Evolutionary conservation across 768 basidiomycete species (phyloP), one percentile per base, ranked within the genome.

Genomic region (Glaciozyma martinii): DNA sequence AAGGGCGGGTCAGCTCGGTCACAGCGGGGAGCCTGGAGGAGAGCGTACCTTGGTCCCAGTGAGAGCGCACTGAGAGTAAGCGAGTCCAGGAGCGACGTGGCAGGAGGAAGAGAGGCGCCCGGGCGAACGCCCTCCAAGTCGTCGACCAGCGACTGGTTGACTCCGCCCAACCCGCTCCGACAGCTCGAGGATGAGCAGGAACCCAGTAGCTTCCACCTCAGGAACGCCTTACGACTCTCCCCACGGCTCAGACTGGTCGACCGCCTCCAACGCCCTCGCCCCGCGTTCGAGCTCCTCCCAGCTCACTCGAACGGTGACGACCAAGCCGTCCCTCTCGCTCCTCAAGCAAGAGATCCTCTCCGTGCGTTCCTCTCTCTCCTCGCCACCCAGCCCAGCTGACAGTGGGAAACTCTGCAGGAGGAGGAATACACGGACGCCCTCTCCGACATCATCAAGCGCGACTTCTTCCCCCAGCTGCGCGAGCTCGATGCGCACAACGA

Each of bases 381-480:
- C 18, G 40, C 33, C 5, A 16, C 29, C 19, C 15, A 21, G 18
- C 23, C 16, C 58, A 52, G 19, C 9, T 40, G 37, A 40, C 37
- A 33, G 16, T 33, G 44, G 47, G 5, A 21, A 25, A 12, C 1
- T 12, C 21, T 6, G 55, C 66, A 78, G 56, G 95, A 99, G 80
- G 95, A 98, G 68, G 90, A 92, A 75, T 98, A 98, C 76, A 92
- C 90, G 3, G 85, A 83, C 54, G 88, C 88, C 2, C 81, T 99
- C 27, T 90, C 89, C 16, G 82, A 85, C 55, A 97, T 98, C 73
- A 98, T 98, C 73, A 88, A 89, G 46, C 86, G 95, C 56, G 94
- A 98, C 78, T 99, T 99, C 82, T 99, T 98, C 74, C 95, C 95
- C 0, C 90, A 90, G 18, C 83, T 98, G 15, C 84, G 86, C 23